Evolutionary conservation across 169 alveolate species (phyloP), one percentile per base, ranked within the genome.

Genomic region (Eimeria falciformis): DNA sequence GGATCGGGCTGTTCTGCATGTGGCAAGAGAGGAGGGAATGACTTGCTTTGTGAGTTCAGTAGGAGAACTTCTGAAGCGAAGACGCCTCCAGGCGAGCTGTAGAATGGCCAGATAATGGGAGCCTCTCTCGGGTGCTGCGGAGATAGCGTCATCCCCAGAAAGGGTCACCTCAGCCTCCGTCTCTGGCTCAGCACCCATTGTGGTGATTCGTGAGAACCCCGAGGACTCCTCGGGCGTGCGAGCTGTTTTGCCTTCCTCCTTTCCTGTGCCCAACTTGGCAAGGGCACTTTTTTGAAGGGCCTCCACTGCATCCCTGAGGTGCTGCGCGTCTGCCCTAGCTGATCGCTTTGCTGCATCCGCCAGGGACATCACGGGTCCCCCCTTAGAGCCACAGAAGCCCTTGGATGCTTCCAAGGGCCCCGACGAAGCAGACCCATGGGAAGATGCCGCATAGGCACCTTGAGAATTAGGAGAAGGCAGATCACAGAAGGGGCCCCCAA

Each of bases 281-380:
- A 47, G 75, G 0, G 89, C 89, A 55, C 89, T 79, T 21, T 79
- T 79, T 18, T 79, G 89, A n/a, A 79, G 56, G 53, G 89, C 89
- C 89, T 79, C 68, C 18, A 79, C 89, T 6, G 89, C 89, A 79
- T 79, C 89, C 40, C 89, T 58, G 43, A 79, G 75, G 89, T 79
- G 89, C 73, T 79, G 89, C 9, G 89, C 89, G n/a, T 79, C 89
- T 25, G 89, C 89, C 69, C 89, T 71, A 43, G 89, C 89, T n/a
- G 89, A 79, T 33, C 89, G 89, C 11, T 71, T 58, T 1, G 89
- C 73, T 12, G 89, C 89, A 18, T 79, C 89, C 1, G 89, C 89
- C 27, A 79, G 89, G 25, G 56, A 79, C 89, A 79, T 79, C 40
- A 55, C 89, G 1, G 75, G 75, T 33, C 89, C 47, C 11, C 56